phyloP scores from a whole-genome alignment of 768 basidiomycete species.

The Lactarius akahatsu region DNA sequence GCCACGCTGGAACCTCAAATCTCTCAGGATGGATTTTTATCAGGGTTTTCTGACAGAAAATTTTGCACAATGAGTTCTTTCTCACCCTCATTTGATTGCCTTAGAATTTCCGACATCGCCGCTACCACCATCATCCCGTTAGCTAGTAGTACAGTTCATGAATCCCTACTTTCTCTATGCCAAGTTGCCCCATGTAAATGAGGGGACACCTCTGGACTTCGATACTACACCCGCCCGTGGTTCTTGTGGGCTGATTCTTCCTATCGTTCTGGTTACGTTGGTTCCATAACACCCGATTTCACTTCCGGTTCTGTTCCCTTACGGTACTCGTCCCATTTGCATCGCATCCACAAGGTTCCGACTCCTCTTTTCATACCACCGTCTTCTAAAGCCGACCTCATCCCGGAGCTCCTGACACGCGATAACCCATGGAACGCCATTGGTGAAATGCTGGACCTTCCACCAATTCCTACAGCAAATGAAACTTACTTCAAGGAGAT shows the following conservation, averaged over 20 bases:
- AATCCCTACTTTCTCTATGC: conserved; percentile 1
- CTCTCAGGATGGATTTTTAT: neutral
- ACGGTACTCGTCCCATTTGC: neutral
- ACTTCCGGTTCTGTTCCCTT: neutral
- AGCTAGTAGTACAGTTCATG: conserved; percentile 12
- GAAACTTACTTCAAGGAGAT: conserved; percentile 7
- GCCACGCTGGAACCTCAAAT: neutral
- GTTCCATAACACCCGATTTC: neutral
- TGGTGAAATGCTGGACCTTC: conserved; percentile 23
- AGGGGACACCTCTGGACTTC: conserved; percentile 1
- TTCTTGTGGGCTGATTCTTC: neutral
- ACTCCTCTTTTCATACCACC: neutral
- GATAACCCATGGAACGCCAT: conserved; percentile 28
- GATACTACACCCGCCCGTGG: neutral
- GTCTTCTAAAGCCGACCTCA: conserved; percentile 13
- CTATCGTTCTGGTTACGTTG: neutral
- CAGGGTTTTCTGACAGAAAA: neutral
- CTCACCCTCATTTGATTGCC: conserved; percentile 13
- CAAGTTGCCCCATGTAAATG: neutral
- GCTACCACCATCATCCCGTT: conserved; percentile 25
- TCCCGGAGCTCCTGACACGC: conserved; percentile 15
- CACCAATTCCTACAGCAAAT: conserved; percentile 23
- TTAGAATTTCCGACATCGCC: conserved; percentile 21
- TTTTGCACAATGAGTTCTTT: neutral
- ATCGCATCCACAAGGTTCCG: neutral